Percentiles rank a stretch among this genome's conserved stretches.
phyloP scores from a whole-genome alignment of 2,329 filamentous ascomycete genomes.

The Trichoderma sp. region DNA sequence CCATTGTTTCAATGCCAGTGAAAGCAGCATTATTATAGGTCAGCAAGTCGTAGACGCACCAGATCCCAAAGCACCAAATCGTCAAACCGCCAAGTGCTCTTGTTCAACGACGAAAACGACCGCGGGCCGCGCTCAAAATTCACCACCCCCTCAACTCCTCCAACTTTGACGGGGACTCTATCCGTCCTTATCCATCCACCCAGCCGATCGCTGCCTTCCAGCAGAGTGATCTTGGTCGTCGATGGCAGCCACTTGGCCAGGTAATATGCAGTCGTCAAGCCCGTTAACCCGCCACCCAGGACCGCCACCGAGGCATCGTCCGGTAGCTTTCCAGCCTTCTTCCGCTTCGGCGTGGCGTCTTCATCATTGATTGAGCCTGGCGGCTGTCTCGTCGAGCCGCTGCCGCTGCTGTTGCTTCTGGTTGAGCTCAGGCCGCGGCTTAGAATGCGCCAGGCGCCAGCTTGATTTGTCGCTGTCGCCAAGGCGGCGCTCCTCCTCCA shows the following conservation, averaged over 20 bases:
- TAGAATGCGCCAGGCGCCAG: slow-evolving; percentile 10
- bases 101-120: slow-evolving; percentile 63
- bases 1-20: neutral
- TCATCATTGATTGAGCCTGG: neutral
- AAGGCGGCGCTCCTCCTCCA: slow-evolving; percentile 25
- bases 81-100: slow-evolving; percentile 52
- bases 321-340: slow-evolving; percentile 10
- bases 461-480: slow-evolving; percentile 6
- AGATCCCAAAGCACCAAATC: slow-evolving; percentile 71
- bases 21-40: too few species aligned
- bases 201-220: slow-evolving; percentile 69
- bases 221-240: slow-evolving; percentile 74
- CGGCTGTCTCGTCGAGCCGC: neutral
- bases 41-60: slow-evolving; percentile 51
- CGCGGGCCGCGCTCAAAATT: slow-evolving; percentile 85
- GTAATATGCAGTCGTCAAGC: slow-evolving; percentile 77
- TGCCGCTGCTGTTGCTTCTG: neutral
- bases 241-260: slow-evolving; percentile 67
- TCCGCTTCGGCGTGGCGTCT: neutral
- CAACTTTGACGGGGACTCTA: slow-evolving; percentile 57
- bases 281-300: slow-evolving; percentile 81
- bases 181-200: slow-evolving; percentile 86
- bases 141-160: slow-evolving; percentile 60
- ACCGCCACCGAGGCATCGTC: slow-evolving; percentile 58
- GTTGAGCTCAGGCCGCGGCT: slow-evolving; percentile 3